phyloP scores from a whole-genome alignment of 805 yeast species.

The Schwanniomyces polymorphus region DNA sequence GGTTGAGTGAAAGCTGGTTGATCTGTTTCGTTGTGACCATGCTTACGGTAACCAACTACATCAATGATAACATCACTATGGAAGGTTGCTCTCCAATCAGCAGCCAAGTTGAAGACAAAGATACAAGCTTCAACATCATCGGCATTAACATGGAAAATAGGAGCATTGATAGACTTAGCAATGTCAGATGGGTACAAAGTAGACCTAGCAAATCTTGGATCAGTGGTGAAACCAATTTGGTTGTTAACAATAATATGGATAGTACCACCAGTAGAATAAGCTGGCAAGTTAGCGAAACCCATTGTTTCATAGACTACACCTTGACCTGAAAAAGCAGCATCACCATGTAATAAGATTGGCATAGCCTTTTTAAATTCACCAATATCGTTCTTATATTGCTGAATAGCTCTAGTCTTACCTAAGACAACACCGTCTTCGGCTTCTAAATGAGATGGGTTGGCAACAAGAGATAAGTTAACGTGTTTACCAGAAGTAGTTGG shows the following conservation, averaged over 20 bases:
- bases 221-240: conserved; percentile 99
- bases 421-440: conserved; percentile 98
- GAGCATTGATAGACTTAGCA: conserved; percentile 95
- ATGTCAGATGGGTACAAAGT: conserved; percentile 98
- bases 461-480: conserved; percentile 93
- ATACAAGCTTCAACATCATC: conserved; percentile 95
- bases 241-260: conserved; percentile 94
- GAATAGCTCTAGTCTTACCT: conserved; percentile 96
- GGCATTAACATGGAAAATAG: conserved; percentile 98
- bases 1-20: conserved; percentile 99
- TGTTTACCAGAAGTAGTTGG: conserved; percentile 98
- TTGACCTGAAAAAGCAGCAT: conserved; percentile 98
- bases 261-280: conserved; percentile 98
- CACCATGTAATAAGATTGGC: conserved; percentile 95
- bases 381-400: conserved; percentile 85
- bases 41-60: conserved; percentile 96
- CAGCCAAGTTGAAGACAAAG: conserved; percentile 92
- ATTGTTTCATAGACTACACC: conserved; percentile 99
- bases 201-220: conserved; percentile 95
- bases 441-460: conserved; percentile 98
- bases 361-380: conserved; percentile 83
- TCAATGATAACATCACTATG: conserved; percentile 95
- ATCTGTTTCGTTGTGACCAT: conserved; percentile 99
- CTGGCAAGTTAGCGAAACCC: conserved; percentile 91
- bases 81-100: conserved; percentile 97